phyloP scores from a whole-genome alignment of 225 moss, liverwort and hornwort genomes.

The Polytrichum formosum region DNA sequence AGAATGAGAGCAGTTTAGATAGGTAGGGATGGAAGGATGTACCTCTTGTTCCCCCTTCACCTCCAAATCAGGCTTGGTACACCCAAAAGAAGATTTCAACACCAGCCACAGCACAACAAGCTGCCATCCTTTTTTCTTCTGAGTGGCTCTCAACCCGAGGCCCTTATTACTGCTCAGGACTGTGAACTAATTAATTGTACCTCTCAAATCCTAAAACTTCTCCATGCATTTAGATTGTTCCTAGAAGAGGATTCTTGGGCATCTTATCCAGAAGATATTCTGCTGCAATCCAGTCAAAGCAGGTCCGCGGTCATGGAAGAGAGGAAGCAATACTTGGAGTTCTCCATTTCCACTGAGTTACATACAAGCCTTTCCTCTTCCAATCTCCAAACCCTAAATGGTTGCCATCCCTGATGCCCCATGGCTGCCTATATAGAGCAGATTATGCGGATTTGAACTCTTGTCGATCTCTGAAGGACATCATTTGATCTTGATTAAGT shows the following conservation, averaged over 20 bases:
- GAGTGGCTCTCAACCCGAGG: no score
- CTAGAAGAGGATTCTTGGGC: slow-evolving; percentile 9
- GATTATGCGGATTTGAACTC: slow-evolving; percentile 3
- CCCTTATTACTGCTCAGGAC: slow-evolving; percentile 7
- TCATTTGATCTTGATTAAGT: slow-evolving; percentile 4
- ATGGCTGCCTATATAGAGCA: slow-evolving; percentile 21
- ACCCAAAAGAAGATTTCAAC: no score
- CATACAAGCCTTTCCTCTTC: slow-evolving; percentile 28
- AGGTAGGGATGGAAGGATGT: no score
- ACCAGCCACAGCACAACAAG: no score
- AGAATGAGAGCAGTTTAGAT: no score
- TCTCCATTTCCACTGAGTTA: slow-evolving; percentile 14
- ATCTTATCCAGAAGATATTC: slow-evolving; percentile 4
- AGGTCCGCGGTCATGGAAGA: slow-evolving; percentile 10
- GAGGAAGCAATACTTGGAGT: slow-evolving; percentile 14
- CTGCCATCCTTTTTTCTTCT: no score
- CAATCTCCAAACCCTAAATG: slow-evolving; percentile 44
- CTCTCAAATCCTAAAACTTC: slow-evolving; percentile 1
- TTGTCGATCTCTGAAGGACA: slow-evolving; percentile 13
- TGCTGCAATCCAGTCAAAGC: slow-evolving; percentile 5
- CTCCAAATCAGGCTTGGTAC: no score
- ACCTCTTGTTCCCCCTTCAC: no score
- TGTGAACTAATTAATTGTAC: slow-evolving; percentile 11
- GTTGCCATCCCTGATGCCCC: slow-evolving; percentile 34
- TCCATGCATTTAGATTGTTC: neutral